Base-by-base conservation (phyloP, 441 rosid species). In the Iberis amara region DNA sequence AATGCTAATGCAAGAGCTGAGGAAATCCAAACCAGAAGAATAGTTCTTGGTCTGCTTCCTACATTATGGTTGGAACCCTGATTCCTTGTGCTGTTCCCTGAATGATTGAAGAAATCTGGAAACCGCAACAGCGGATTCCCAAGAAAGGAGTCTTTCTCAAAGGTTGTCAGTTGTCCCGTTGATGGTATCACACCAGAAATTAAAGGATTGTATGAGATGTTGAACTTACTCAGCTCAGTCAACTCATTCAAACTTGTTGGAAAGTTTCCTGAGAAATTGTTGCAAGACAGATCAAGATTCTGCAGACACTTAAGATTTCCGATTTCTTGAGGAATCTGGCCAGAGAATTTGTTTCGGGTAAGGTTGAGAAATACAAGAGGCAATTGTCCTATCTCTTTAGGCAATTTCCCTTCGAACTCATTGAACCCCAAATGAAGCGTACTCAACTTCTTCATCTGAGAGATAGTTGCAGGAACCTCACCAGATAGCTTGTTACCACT, bases 91-190 rank as follows among this genome's bases (percentile, higher is more conserved):
- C 13, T 59, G 42, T 66, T 66, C 28, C 43, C 57, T 8, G 66
- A 54, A 1, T 60, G 57, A 53, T 60, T 60, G 47, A 85, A 72
- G 54, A 76, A 79, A 46, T 64, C 55, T 0, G 86, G 85, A 45
- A 90, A 77, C 4, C 7, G 15, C 63, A 90, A 74, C 27, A 60
- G 56, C 2, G 97, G 96, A 69, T 80, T 70, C 5, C 96, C 97
- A 4, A 86, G 78, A 66, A 73, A 90, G 13, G 94, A 84, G 0
- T 76, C 83, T 55, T 73, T 55, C 18, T 84, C 96, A 35, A 90
- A 72, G 1, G 97, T 90, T 13, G 79, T 68, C 40, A 90, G 55
- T 56, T 86, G 97, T 39, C 97, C 97, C 0, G 88, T 82, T n/a
- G 70, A 27, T 8, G 96, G 92, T 52, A 86, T 65, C 50, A 21